Evolutionary conservation across 116 monocot genomes (phyloP), one percentile per base, ranked within the genome.

Genomic region (Zostera marina): DNA sequence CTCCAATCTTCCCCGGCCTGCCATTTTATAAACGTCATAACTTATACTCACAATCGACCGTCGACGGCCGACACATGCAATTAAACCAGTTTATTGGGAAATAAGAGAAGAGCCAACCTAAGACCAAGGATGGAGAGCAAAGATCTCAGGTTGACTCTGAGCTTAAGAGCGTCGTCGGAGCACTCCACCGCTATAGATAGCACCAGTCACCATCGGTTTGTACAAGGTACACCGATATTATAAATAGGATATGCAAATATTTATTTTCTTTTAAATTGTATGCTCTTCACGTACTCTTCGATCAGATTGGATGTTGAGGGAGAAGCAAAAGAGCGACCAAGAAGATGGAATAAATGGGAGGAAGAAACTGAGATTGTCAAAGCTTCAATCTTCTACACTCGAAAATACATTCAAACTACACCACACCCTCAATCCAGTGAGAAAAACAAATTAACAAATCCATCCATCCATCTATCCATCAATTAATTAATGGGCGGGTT

Each of bases 311-410:
- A 32, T n/a, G 26, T 15, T 38, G 22, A 53, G 24, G 65, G 24
- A 58, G 22, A 53, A 15, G 65, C n/a, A 58, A 38, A 48, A 23
- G 23, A 54, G 43, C 56, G 66, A 66, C 20, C 57, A 66, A 15
- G 66, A 58, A 1, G 58, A 66, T 4, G 66, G n/a, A n/a, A n/a
- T 42, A 17, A 32, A 22, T 19, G 65, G 44, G 16, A 67, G 24
- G 67, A 59, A 59, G 67, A 67, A 67, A 49, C 67, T 67, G 17
- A 38, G 57, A 49, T 58, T 67, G n/a, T 49, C 59, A 11, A 67
- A 67, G 67, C 11, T 46, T 26, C 57, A 59, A 23, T 11, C 59
- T 21, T 17, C 59, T 16, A 41, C 44, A 22, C 49, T 67, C 17
- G 67, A 67, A 42, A 59, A 67, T 14, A 42, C 38, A 14, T 67